These are phyloP conservation scores for Xerocomus brunneocitrinus DNA, from an alignment of 768 basidiomycete genomes.

Conservation along the genomic window DNA sequence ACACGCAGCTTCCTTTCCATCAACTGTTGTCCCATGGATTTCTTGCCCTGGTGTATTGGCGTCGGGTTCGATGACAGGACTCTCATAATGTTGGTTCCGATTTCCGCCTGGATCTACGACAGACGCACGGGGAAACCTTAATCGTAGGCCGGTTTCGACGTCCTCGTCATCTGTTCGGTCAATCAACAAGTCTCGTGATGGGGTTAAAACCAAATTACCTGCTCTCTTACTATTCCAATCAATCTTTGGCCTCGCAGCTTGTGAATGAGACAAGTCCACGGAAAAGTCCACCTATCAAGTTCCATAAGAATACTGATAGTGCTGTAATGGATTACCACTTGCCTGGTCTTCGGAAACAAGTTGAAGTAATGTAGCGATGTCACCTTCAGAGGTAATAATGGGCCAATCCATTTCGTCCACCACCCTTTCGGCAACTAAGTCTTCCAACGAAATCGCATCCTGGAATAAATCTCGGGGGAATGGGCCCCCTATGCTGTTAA, in stretches of 20 bases:
- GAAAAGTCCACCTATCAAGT: slow-evolving; percentile 59
- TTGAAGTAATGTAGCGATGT: slow-evolving; percentile 69
- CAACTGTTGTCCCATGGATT: slow-evolving; percentile 42
- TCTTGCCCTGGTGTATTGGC: slow-evolving; percentile 12
- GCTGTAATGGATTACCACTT: slow-evolving; percentile 8
- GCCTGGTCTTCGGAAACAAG: slow-evolving; percentile 82
- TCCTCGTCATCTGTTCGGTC: slow-evolving; percentile 68
- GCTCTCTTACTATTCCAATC: slow-evolving; percentile 92
- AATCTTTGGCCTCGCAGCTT: slow-evolving; percentile 47
- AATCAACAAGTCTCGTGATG: slow-evolving; percentile 3
- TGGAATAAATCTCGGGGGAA: slow-evolving; percentile 62
- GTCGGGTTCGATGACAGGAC: slow-evolving; percentile 10
- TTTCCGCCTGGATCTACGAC: slow-evolving; percentile 13
- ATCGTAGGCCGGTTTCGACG: slow-evolving; percentile 63
- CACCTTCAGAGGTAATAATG: slow-evolving; percentile 73
- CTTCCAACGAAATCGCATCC: slow-evolving; percentile 65
- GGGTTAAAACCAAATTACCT: slow-evolving; percentile 39
- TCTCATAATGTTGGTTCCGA: slow-evolving; percentile 9
- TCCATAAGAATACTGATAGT: background rate
- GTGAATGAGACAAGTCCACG: slow-evolving; percentile 61
- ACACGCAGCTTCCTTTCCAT: slow-evolving; percentile 49
- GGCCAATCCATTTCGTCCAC: slow-evolving; percentile 74
- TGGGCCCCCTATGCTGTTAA: slow-evolving; percentile 60
- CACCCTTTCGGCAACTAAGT: slow-evolving; percentile 44
- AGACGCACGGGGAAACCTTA: slow-evolving; percentile 35